phyloP scores from a whole-genome alignment of 495 filamentous ascomycete species.

The Geopyxis carbonaria region DNA sequence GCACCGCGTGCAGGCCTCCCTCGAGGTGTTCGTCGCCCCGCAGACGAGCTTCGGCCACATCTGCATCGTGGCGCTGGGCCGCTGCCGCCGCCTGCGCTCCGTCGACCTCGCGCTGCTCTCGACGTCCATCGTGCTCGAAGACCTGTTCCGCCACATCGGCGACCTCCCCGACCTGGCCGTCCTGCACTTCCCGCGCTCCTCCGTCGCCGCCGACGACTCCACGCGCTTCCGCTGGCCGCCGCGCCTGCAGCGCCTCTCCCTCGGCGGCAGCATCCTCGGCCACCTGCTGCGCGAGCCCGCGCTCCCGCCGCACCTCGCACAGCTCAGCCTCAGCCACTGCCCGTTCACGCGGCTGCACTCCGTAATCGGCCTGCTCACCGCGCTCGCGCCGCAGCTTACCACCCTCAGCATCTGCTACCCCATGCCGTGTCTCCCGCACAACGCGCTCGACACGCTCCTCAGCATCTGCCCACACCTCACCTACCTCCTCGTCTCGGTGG shows the following conservation, averaged over 20 bases:
- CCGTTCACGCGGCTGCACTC: conserved; percentile 16
- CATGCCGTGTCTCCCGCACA: conserved; percentile 22
- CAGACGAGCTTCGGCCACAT: conserved; percentile 47
- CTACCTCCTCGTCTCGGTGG: conserved; percentile 27
- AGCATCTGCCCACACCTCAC: conserved; percentile 23
- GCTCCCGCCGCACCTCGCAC: conserved; percentile 25
- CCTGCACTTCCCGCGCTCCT: conserved; percentile 41
- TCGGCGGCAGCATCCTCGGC: conserved; percentile 31
- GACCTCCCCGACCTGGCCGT: conserved; percentile 32
- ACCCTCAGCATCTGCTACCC: conserved; percentile 19
- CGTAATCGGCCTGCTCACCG: conserved; percentile 14
- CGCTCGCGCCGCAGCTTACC: conserved; percentile 21
- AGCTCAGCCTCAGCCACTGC: conserved; percentile 27
- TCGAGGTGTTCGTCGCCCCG: conserved; percentile 49
- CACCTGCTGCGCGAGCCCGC: conserved; percentile 28
- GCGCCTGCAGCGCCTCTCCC: conserved; percentile 28
- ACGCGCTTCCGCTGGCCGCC: conserved; percentile 31
- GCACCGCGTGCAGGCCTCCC: conserved; percentile 37
- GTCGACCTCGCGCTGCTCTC: conserved; percentile 46
- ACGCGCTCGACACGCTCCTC: conserved; percentile 27
- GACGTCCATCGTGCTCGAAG: conserved; percentile 34
- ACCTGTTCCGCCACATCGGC: conserved; percentile 37
- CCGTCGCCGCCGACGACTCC: conserved; percentile 23
- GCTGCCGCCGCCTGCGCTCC: conserved; percentile 37
- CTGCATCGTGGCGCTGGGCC: conserved; percentile 44